A percentile compares a stretch with the other conserved stretches of the same genome.
Evolutionary conservation across 371 early-diverging fungal genomes (phyloP).

Genomic region (Apophysomyces variabilis): DNA sequence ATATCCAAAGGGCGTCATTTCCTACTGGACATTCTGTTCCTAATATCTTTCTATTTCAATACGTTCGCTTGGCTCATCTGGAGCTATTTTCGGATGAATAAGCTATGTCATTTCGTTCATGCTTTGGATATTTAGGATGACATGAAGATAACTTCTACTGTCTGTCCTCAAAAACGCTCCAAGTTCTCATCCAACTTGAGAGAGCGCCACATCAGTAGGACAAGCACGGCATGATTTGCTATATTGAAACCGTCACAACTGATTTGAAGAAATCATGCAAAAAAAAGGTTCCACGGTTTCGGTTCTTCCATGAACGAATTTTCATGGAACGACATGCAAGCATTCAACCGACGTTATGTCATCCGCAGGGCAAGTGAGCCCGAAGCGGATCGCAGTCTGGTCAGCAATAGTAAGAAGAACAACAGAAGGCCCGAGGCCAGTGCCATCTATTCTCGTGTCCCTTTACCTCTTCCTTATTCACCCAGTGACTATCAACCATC

Average conservation of each 20-base stretch:
- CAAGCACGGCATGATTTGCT: too few species aligned
- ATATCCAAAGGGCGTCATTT: too few species aligned
- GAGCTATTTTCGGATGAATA: too few species aligned
- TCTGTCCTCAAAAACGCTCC: too few species aligned
- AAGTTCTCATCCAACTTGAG: too few species aligned
- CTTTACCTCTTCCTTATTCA: slow-evolving; percentile 52
- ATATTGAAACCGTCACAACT: neutral
- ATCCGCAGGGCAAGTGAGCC: slow-evolving; percentile 18
- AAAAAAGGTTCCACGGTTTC: neutral
- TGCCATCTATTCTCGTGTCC: slow-evolving; percentile 27
- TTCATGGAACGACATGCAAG: slow-evolving; percentile 5
- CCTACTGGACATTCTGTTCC: too few species aligned
- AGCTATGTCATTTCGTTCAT: too few species aligned
- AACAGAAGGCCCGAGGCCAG: neutral
- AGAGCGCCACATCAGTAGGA: too few species aligned
- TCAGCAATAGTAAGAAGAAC: neutral
- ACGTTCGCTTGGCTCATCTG: too few species aligned
- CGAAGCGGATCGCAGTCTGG: slow-evolving; percentile 4
- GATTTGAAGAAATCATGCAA: neutral
- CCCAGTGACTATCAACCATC: slow-evolving; percentile 47
- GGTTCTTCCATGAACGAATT: neutral
- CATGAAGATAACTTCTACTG: too few species aligned
- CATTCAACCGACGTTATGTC: neutral
- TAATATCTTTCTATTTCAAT: too few species aligned
- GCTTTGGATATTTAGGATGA: too few species aligned